Base-by-base conservation (phyloP, 371 early-diverging fungal genomes). In the Blakeslea trispora region DNA sequence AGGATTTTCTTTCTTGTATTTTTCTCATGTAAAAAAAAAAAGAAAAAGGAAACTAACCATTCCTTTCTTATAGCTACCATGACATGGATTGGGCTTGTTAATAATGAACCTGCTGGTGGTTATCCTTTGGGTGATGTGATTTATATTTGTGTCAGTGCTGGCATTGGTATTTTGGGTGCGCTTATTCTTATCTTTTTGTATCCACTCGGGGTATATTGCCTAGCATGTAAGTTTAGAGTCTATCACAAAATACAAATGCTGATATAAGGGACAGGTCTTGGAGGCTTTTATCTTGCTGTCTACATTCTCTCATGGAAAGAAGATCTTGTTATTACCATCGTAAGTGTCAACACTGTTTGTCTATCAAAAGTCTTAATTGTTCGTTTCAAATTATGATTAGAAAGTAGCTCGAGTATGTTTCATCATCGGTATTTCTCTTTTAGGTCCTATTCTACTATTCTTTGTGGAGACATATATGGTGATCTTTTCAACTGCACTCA, bases 41-140 rank as follows among this genome's bases (percentile, higher is more conserved):
- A 19, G 1, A 10, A 15, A 15, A 14, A 1, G 21, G n/a, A 11
- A 8, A 15, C 18, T 24, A 19, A 32, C 24, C 1, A n/a, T 13
- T 15, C 34, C n/a, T 44, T 45, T 52, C 34, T 14, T 35, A 13
- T 55, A 80, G 81, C 71, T 14, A 62, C 68, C 13, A 78, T 78
- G 69, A 73, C 77, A 11, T 81, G 71, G 73, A 71, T 78, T 17
- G 79, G 79, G 3, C 55, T 81, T 34, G 66, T 67, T 17, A 81
- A 81, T 59, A 76, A 71, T 21, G 79, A 81, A 49, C 81, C 81
- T 17, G 52, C 58, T 15, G 54, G 49, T 31, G 77, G 77, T 11
- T 76, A 69, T 42, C 73, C 77, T 1, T 52, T 73, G n/a, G 61
- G 60, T 13, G 69, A 69, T 48, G 54, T 73, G 14, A 67, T 73